Evolutionary conservation across 176 grass and related monocot genomes (phyloP).

Genomic region (Phoenix dactylifera): DNA sequence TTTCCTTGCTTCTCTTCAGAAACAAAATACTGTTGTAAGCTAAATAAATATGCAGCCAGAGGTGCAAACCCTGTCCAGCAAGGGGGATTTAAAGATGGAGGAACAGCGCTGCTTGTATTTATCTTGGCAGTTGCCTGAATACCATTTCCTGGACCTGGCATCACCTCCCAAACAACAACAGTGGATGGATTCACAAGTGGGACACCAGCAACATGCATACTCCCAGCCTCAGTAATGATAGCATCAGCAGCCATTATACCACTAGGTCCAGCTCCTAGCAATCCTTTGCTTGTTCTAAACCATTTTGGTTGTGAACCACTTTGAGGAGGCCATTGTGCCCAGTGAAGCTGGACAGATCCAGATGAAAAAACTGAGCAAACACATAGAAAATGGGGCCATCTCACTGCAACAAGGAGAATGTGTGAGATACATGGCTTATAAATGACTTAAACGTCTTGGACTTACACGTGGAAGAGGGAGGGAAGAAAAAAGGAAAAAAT

Average conservation of each 20-base stretch:
- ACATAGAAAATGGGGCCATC: slow-evolving; percentile 80
- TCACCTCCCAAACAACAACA: slow-evolving; percentile 99
- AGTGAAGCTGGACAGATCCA: slow-evolving; percentile 96
- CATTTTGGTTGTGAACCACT: slow-evolving; percentile 63
- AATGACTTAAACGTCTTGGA: too few relatives aligned
- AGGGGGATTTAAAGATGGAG: slow-evolving; percentile 78
- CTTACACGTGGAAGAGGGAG: too few relatives aligned
- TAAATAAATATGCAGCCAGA: slow-evolving; percentile 77
- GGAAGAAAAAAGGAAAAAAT: neutral
- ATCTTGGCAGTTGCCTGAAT: slow-evolving; percentile 78
- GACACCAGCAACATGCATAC: slow-evolving; percentile 91
- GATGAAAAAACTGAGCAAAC: slow-evolving; percentile 99
- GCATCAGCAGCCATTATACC: slow-evolving; percentile 99
- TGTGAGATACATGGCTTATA: neutral
- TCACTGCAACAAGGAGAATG: slow-evolving; percentile 46
- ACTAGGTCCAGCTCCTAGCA: slow-evolving; percentile 90
- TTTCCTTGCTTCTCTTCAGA: slow-evolving; percentile 67
- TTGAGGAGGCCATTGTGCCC: slow-evolving; percentile 77
- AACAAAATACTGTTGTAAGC: slow-evolving; percentile 79
- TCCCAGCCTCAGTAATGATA: slow-evolving; percentile 85
- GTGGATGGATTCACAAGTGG: slow-evolving; percentile 99
- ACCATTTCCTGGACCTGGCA: slow-evolving; percentile 92
- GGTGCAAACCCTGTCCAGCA: slow-evolving; percentile 75
- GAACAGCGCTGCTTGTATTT: slow-evolving; percentile 52
- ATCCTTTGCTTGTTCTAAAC: slow-evolving; percentile 96